Base-by-base conservation (phyloP, 352 stramenopile genomes). In the Elongisporangium undulatum region DNA sequence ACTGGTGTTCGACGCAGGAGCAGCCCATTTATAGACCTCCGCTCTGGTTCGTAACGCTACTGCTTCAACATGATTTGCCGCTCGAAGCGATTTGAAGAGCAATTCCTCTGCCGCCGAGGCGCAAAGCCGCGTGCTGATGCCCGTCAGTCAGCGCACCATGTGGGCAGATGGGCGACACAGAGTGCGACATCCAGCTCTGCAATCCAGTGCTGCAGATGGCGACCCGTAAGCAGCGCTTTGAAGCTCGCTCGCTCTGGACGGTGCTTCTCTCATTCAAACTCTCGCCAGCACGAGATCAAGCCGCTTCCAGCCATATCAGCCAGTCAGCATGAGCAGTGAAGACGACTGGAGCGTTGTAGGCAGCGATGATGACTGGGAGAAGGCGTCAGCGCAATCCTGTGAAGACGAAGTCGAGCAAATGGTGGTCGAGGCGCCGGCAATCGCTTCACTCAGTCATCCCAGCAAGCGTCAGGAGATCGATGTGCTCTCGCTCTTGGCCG, bases 281-380 rank as follows among this genome's bases (percentile, higher is more conserved):
- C 26, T 5, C 41, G 12, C 3, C 48, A 19, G 16, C 16, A 6
- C 22, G 20, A 23, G 49, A 22, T 3, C n/a, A 19, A 23, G 7
- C 19, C 38, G 13, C 8, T 51, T 16, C 12, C 26, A 23, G 10
- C 6, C 13, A 49, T 5, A n/a, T n/a, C n/a, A n/a, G n/a, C 3
- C 26, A 51, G 53, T 24, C 1, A 53, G 49, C 12, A 78, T 70
- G 64, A 45, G 41, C 61, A 72, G 65, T 48, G 68, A 79, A 49
- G 77, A 90, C 53, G 80, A 85, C 23, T 90, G 79, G 79, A 85
- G 77, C 24, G 54, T 79, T 58, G 52, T 89, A 49, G 81, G 77
- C 55, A 64, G 74, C 48, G 65, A 77, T 21, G 73, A 75, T 58
- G 72, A 71, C 10, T 39, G 55, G 34, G 34, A 45, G 13, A 16